These are phyloP conservation scores for Gaertneriomyces sp. DNA, from an alignment of 192 early-diverging fungal genomes.

Conservation along the genomic window DNA sequence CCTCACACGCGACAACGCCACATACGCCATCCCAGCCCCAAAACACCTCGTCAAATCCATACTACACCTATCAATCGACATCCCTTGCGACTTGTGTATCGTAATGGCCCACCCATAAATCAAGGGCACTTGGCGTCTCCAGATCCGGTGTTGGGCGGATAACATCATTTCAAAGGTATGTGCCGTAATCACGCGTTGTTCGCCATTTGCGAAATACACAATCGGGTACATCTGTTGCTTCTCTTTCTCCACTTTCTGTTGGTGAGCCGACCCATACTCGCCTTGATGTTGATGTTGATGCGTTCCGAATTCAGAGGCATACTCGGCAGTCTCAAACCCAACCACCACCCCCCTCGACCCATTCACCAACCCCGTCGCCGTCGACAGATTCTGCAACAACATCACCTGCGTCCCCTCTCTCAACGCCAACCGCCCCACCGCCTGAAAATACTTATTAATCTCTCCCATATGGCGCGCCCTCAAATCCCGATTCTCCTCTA, in stretches of 20 bases:
- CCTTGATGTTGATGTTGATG: conserved; percentile 29
- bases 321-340: conserved; percentile 26
- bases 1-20: conserved; percentile 76
- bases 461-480: neutral
- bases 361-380: conserved; percentile 59
- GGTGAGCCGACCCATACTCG: conserved; percentile 38
- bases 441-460: conserved; percentile 44
- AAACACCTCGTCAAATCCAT: conserved; percentile 76
- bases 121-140: conserved; percentile 50
- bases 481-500: conserved; percentile 16
- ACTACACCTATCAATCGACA: conserved; percentile 71
- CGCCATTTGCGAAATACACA: neutral
- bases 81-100: conserved; percentile 86
- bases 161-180: conserved; percentile 4
- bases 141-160: conserved; percentile 8
- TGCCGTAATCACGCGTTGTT: neutral
- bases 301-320: neutral
- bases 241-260: neutral
- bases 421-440: conserved; percentile 57
- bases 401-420: conserved; percentile 79
- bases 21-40: conserved; percentile 84
- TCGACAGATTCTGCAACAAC: conserved; percentile 56
- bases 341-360: conserved; percentile 69
- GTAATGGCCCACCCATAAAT: conserved; percentile 81
- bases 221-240: neutral